Evolutionary conservation across 352 stramenopile genomes (phyloP).

Genomic region (Pythium dissotocum): DNA sequence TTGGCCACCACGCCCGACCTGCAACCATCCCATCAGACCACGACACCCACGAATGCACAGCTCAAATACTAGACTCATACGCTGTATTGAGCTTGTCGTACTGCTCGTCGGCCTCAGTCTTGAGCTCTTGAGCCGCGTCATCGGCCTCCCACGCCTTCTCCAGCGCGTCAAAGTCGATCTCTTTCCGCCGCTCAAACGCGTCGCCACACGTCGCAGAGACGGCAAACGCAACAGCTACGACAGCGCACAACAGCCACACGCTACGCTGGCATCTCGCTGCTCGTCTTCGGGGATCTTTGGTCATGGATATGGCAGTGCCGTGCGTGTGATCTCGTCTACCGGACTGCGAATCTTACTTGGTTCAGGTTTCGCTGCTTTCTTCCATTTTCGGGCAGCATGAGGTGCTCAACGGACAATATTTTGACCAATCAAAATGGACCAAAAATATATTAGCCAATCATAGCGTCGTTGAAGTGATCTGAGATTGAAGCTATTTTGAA

Average conservation of each 20-base stretch:
- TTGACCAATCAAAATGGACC: conserved; percentile 8
- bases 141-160: conserved; percentile 65
- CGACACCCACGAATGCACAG: conserved; percentile 2
- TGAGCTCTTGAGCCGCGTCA: conserved; percentile 48
- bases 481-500: not conserved
- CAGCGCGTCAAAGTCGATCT: conserved; percentile 67
- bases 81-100: conserved; percentile 45
- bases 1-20: conserved; percentile 50
- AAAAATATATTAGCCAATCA: not conserved
- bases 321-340: not conserved
- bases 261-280: not conserved
- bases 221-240: not conserved
- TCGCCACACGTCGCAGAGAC: not conserved
- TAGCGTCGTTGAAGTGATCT: not conserved
- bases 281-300: not conserved
- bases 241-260: conserved; percentile 7
- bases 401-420: not conserved
- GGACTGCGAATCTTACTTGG: not conserved
- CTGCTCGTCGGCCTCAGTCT: conserved; percentile 51
- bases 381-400: not conserved
- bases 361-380: not conserved
- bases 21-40: conserved; percentile 1
- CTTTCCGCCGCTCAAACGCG: conserved; percentile 9
- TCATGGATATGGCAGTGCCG: not conserved
- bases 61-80: conserved; percentile 13